Evolutionary conservation across 169 alveolate species (phyloP), one percentile per base, ranked within the genome.

Genomic region (Plasmodium falciparum): DNA sequence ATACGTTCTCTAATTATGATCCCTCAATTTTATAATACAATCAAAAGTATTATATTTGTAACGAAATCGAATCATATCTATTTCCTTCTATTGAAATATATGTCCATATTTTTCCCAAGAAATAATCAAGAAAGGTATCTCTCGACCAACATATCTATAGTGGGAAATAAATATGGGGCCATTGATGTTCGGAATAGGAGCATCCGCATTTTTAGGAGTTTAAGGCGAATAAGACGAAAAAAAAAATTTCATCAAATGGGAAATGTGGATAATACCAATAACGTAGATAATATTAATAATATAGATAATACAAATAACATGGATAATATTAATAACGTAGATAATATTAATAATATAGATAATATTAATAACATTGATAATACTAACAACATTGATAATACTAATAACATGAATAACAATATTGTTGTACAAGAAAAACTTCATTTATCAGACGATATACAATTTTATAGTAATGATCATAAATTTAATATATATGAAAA

Each of bases 181-280:
- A 63, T 76, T 17, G 89, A 76, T 50, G 89, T 76, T 20, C 70
- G 54, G 2, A 76, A 76, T 70, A 76, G 89, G 9, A 70, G 70
- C 5, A 76, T 76, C 3, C 62, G 66, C 1, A 76, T 76, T 33
- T 65, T 76, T 33, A 76, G n/a, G 24, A 76, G 70, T 29, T 59
- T 76, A 22, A 69, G 89, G 15, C 2, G 58, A 4, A 62, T 76
- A 7, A 62, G 72, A 11, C 45, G 43, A 69, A 69, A n/a, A 39
- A 39, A 47, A 45, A 67, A 26, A 33, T 11, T 2, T 13, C 3
- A 67, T 8, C 45, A 49, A 49, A 47, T 5, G 9, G 24, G 29
- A 29, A 22, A 7, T 6, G 50, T 13, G 26, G n/a, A 4, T 33
- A 5, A 33, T 33, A 33, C 3, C 2, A 33, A 33, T 5, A 33